Conservation (phyloP, 371 early-diverging fungal species). For the Saksenaea oblongispora region DNA sequence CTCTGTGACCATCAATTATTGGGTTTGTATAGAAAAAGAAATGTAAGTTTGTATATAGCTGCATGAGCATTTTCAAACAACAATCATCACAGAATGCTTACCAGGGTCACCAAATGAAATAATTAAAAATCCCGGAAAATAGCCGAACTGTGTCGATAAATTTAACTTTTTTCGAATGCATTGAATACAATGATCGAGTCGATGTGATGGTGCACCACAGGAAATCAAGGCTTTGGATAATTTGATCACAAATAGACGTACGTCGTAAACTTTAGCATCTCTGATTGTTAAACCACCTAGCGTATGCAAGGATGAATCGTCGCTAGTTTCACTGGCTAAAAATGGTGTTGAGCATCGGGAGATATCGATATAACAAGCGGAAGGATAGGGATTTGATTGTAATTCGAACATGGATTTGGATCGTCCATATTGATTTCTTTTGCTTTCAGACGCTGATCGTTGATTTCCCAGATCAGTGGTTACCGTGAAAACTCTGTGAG, state of each 20-base stretch:
- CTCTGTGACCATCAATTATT: conserved; percentile 10
- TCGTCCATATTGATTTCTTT: conserved; percentile 22
- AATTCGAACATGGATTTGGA: conserved; percentile 36
- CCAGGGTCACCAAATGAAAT: conserved; percentile 63
- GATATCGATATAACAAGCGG: conserved; percentile 6
- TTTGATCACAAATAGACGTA: conserved; percentile 19
- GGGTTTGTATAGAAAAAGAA: background rate
- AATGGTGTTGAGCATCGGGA: conserved; percentile 4
- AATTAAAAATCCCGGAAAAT: conserved; percentile 65
- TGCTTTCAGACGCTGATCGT: conserved; percentile 3
- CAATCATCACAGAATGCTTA: conserved; percentile 42
- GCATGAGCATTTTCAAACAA: too few relatives aligned
- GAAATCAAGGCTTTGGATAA: conserved; percentile 59
- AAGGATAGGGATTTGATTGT: background rate
- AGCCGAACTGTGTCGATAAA: conserved; percentile 53
- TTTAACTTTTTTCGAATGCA: conserved; percentile 48
- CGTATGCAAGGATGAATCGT: background rate
- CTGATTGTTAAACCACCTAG: background rate
- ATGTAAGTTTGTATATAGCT: background rate
- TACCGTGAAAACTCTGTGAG: background rate
- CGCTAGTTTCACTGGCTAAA: background rate
- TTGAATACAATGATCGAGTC: conserved; percentile 64
- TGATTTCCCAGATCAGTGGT: background rate
- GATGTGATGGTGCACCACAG: conserved; percentile 75
- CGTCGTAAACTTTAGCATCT: background rate